Evolutionary conservation across 2,329 filamentous ascomycete species (phyloP).

Genomic region (Emmonsiellopsis sp.): DNA sequence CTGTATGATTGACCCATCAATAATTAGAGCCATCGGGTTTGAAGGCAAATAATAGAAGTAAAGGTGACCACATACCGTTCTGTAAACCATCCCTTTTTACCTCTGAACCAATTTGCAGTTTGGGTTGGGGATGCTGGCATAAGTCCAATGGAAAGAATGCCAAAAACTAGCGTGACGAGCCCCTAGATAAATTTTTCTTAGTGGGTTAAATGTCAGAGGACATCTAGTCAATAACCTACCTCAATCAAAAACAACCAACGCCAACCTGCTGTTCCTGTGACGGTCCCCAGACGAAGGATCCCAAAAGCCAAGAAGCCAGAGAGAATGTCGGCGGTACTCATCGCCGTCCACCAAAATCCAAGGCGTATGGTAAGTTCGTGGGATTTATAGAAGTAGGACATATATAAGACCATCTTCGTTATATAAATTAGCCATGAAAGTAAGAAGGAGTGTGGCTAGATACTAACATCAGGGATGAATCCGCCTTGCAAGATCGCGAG

Average conservation of each 20-base stretch:
- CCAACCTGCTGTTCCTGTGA: conserved; percentile 24
- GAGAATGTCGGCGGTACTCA: conserved; percentile 35
- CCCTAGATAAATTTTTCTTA: conserved; percentile 19
- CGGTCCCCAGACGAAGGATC: conserved; percentile 26
- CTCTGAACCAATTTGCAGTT: conserved; percentile 34
- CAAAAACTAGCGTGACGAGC: conserved; percentile 17
- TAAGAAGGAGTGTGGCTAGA: conserved; percentile 27
- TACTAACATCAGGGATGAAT: conserved; percentile 44
- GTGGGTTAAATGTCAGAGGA: conserved; percentile 6
- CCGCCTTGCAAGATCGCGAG: conserved; percentile 41
- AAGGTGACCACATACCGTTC: conserved; percentile 31
- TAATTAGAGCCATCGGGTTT: not conserved
- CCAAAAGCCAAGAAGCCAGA: conserved; percentile 36
- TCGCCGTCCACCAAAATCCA: conserved; percentile 18
- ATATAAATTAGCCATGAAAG: conserved; percentile 6
- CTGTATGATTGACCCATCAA: conserved; percentile 16
- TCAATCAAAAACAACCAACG: conserved; percentile 28
- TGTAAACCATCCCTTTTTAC: conserved; percentile 51
- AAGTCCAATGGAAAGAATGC: conserved; percentile 35
- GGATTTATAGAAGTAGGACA: conserved; percentile 64
- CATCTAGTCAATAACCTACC: conserved; percentile 22
- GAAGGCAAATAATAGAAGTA: not conserved
- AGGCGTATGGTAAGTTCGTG: conserved; percentile 50
- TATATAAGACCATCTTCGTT: conserved; percentile 36
- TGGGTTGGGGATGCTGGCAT: conserved; percentile 52